phyloP scores from a whole-genome alignment of 176 grass and related monocot species.

The Rhipidocladum racemiflorum region DNA sequence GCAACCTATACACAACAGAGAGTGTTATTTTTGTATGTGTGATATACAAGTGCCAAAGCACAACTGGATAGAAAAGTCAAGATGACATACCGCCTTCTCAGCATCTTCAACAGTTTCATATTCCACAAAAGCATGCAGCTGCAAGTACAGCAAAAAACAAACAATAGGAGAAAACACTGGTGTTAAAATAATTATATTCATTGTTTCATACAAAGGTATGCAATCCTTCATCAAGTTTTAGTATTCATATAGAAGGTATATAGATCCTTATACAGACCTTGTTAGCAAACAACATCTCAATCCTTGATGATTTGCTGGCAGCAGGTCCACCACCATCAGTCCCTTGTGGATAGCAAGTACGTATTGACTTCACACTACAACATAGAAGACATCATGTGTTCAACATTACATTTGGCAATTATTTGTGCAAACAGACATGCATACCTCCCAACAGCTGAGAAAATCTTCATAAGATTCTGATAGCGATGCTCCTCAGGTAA shows the following conservation, averaged over 20 bases:
- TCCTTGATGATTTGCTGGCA: constrained; percentile 58
- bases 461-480: constrained; percentile 92
- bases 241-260: not conserved
- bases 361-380: constrained; percentile 89
- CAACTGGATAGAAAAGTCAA: constrained; percentile 11
- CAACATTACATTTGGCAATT: constrained; percentile 5
- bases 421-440: constrained; percentile 13
- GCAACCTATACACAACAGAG: constrained; percentile 47
- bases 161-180: not conserved
- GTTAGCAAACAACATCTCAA: constrained; percentile 93
- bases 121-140: constrained; percentile 98
- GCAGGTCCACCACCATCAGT: constrained; percentile 50
- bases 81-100: constrained; percentile 75
- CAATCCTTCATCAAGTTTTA: not conserved
- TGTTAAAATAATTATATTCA: not conserved
- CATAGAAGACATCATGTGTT: constrained; percentile 13
- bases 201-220: not conserved
- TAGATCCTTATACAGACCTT: constrained; percentile 46
- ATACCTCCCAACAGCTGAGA: constrained; percentile 90
- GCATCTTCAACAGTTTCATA: constrained; percentile 84
- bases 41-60: not conserved
- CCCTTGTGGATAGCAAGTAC: constrained; percentile 90
- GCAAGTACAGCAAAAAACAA: constrained; percentile 19
- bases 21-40: not conserved
- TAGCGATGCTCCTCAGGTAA: constrained; percentile 83